Base-by-base conservation (phyloP, 176 grass and related monocot genomes). In the Eremochloa ophiuroides region DNA sequence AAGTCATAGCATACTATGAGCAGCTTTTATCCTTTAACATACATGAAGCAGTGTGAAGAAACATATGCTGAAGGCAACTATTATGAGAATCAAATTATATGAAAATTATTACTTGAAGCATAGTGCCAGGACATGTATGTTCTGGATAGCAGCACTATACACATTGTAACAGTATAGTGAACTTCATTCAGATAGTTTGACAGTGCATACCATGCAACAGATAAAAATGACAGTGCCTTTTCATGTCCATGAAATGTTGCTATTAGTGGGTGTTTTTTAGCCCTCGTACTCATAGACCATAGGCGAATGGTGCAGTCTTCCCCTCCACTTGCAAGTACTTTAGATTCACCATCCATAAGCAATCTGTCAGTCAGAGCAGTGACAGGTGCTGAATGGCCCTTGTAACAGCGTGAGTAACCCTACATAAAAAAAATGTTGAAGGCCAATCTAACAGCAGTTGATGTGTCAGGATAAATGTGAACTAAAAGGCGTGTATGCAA, bases 301-400 rank as follows among this genome's bases (percentile, higher is more conserved):
- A 98, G 73, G 51, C 88, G 84, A 84, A 98, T 66, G 12, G 90
- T 91, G 76, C 90, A 98, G 84, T 98, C 95, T 89, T 94, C 95
- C 6, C 90, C 90, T 62, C 95, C 95, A 84, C 92, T 98, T 55
- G 92, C 90, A 74, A 98, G 92, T 42, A 93, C 64, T 88, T 98
- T 98, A 61, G 70, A 83, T 33, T 86, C 88, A 78, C 81, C 75
- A 42, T 91, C 79, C 9, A 82, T 86, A 41, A 94, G 81, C 81
- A 98, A 93, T 89, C 87, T 94, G 73, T 98, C 95, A 81, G 82
- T 35, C 59, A 98, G 71, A 76, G 90, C 62, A 62, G 88, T 94
- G 17, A 98, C 88, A 46, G 92, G 90, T 17, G 75, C 90, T 56
- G 70, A 91, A 69, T 98, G 95, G 74, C 95, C 92, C 78, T 87